These are phyloP conservation scores for Cyclocybe aegerita DNA, from an alignment of 768 basidiomycete genomes.

Conservation along the genomic window DNA sequence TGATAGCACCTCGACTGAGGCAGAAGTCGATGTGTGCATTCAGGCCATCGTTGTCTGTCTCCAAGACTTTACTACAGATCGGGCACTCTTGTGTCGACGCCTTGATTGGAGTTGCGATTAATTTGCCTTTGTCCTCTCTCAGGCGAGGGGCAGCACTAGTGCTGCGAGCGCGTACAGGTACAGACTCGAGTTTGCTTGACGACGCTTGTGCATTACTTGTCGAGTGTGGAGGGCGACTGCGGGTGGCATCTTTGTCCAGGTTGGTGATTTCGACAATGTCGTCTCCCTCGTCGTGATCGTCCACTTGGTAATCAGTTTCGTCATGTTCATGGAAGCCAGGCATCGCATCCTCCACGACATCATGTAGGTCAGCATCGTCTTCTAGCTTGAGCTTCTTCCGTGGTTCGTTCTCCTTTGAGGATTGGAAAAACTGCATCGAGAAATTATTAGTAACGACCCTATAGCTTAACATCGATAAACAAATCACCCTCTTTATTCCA, in stretches of 20 bases:
- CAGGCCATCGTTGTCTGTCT: slow-evolving; percentile 72
- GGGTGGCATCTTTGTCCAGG: not conserved
- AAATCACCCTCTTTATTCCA: slow-evolving; percentile 74
- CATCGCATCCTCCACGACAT: slow-evolving; percentile 36
- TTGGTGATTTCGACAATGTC: slow-evolving; percentile 15
- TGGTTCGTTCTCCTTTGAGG: slow-evolving; percentile 29
- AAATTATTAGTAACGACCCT: not conserved
- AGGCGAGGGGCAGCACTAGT: slow-evolving; percentile 17
- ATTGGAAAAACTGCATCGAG: slow-evolving; percentile 56
- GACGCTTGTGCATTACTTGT: slow-evolving; percentile 14
- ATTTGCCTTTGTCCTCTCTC: slow-evolving; percentile 1
- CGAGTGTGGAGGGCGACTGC: slow-evolving; percentile 15
- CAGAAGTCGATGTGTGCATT: slow-evolving; percentile 93
- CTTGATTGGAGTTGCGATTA: not conserved
- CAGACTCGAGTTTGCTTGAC: slow-evolving; percentile 8
- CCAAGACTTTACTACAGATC: slow-evolving; percentile 60
- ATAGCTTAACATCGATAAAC: not conserved
- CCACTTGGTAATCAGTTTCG: slow-evolving; percentile 30
- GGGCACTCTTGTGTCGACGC: slow-evolving; percentile 59
- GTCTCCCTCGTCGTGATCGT: slow-evolving; percentile 19
- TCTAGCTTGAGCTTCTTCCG: slow-evolving; percentile 34
- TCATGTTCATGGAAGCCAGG: slow-evolving; percentile 55
- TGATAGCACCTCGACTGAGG: slow-evolving; percentile 74
- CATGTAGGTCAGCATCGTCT: slow-evolving; percentile 13
- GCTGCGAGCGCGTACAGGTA: slow-evolving; percentile 16